A percentile compares a stretch with the other conserved stretches of the same genome.
phyloP scores from a whole-genome alignment of 1,139 yeast species.

The Candida labiduridarum region DNA sequence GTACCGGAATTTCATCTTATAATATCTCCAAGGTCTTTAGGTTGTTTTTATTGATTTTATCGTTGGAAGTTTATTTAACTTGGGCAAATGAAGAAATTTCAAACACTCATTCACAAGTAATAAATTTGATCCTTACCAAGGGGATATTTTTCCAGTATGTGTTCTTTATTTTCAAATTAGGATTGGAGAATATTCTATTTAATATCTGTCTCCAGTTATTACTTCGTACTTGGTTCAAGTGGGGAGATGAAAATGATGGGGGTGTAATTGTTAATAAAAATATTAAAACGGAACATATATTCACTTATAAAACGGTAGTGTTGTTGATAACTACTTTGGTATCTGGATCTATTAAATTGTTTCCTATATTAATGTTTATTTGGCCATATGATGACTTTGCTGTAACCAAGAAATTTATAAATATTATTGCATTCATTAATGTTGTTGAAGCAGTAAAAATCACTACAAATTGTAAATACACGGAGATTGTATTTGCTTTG shows the following conservation, averaged over 20 bases:
- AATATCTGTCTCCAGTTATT: constrained; percentile 53
- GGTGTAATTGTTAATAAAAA: constrained; percentile 14
- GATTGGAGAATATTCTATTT: constrained; percentile 57
- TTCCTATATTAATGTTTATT: constrained; percentile 91
- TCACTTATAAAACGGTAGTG: constrained; percentile 34
- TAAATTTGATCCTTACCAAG: constrained; percentile 36
- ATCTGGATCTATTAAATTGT: constrained; percentile 76
- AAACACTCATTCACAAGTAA: neutral
- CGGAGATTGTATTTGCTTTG: constrained; percentile 3
- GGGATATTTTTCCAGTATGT: constrained; percentile 62
- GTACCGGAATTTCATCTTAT: neutral
- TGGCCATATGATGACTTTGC: constrained; percentile 90
- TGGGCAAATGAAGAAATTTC: constrained; percentile 90
- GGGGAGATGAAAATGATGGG: constrained; percentile 21
- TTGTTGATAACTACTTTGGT: constrained; percentile 70
- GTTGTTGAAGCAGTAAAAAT: constrained; percentile 67
- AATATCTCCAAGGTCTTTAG: constrained; percentile 34
- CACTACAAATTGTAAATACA: constrained; percentile 23
- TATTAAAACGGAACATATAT: constrained; percentile 22
- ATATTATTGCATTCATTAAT: constrained; percentile 62
- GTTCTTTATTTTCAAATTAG: constrained; percentile 64
- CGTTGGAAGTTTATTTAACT: constrained; percentile 87
- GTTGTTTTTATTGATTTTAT: constrained; percentile 61
- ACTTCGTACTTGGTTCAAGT: constrained; percentile 35
- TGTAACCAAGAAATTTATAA: constrained; percentile 61